Base-by-base conservation (phyloP, 208 protist genomes). In the Trypanosoma cruzi region DNA sequence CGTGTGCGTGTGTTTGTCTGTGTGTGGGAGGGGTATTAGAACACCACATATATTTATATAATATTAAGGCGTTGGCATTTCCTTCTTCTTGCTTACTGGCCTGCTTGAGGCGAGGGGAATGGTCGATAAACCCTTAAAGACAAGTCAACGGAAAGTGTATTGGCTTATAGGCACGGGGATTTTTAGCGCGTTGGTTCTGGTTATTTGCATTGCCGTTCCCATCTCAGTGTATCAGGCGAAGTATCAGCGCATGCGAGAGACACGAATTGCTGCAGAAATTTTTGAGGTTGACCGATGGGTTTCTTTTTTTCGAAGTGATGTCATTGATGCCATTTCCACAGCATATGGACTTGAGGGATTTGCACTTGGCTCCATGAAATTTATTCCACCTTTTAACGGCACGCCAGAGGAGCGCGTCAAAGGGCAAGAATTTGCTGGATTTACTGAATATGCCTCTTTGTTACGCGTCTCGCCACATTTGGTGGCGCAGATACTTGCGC, bases 311-410 rank as follows among this genome's bases (percentile, higher is more conserved):
- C 77, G 78, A 2, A 65, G n/a, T 14, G 49, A 31, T 56, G 62
- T 88, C 34, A 74, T 84, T 40, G 82, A 81, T 50, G 72, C 71
- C 60, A 53, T 85, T 28, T 69, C 72, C 0, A 32, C 67, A 0
- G 46, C 77, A 5, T 63, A 75, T 29, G 64, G 55, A n/a, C n/a
- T 91, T 64, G 75, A 81, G 53, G 83, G 83, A 26, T 79, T 86
- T 68, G 72, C 88, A 6, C 48, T 81, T 3, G 83, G 79, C n/a
- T 37, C 22, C 4, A 68, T 90, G 31, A 61, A 46, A 28, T 24
- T 28, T n/a, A 49, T 84, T 42, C 85, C 83, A 0, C 32, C 50
- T 7, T 59, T 86, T 24, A 77, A 71, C 56, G 63, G 34, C 13
- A 40, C 69, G n/a, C 36, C 68, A 0, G 44, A 65, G 3, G 61